Base-by-base conservation (phyloP, 106 monocot species). In the Dendrobium huoshanense region DNA sequence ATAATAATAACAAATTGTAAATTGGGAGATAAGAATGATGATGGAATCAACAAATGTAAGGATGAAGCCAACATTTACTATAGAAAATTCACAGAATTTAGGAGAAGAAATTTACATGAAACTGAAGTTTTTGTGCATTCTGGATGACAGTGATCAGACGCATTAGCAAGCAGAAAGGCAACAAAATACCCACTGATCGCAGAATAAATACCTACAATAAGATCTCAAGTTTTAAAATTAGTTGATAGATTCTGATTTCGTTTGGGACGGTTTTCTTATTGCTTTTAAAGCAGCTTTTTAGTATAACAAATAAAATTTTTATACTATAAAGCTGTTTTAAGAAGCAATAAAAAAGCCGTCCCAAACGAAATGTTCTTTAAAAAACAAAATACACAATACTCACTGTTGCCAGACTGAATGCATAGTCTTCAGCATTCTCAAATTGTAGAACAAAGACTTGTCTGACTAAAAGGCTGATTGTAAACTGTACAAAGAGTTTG, bases 161-260 rank as follows among this genome's bases (percentile, higher is more conserved):
- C 87, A 91, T 75, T 31, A 93, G 45, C 37, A 87, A 73, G 81
- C 78, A 91, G 77, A 86, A 82, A 8, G 91, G 94, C 80, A 94
- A 51, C 16, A 94, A 33, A 42, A 94, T 89, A n/a, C 94, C 91
- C 54, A 77, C 80, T 9, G 94, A 86, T 44, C 94, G 82, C 24
- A 94, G 77, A 24, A 78, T 8, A 85, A 89, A 78, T 17, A 91
- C 80, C 94, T 94, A 42, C 22, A 59, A 81, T 72, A 77, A 11
- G 45, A 67, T 27, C 6, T 10, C 44, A 75, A 44, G 27, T 20
- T 31, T 31, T 31, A 31, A 31, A 31, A 31, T 31, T 31, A 1
- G 31, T 1, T 31, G 31, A 31, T 31, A 31, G 31, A 31, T 31
- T 31, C 1, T 31, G 31, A 1, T 31, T 31, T 31, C 31, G 31